Evolutionary conservation across 2,329 filamentous ascomycete genomes (phyloP).

Genomic region (Aspergillus thermomutatus): DNA sequence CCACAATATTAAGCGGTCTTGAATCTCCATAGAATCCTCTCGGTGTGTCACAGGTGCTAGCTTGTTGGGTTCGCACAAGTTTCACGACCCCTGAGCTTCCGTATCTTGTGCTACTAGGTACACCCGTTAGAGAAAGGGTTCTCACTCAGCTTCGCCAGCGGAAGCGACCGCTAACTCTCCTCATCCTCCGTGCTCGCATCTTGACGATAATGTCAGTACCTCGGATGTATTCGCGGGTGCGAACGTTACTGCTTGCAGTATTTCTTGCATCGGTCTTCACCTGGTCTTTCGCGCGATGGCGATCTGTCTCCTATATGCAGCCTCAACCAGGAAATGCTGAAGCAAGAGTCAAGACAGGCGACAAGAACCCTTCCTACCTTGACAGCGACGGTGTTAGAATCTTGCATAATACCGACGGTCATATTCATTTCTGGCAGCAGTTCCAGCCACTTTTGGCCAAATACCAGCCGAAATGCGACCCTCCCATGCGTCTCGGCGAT

Average conservation of each 20-base stretch:
- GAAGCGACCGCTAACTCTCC: neutral
- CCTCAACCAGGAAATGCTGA: neutral
- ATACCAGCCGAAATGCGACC: conserved; percentile 28
- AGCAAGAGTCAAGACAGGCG: neutral
- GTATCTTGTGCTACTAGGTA: neutral
- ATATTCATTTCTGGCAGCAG: conserved; percentile 32
- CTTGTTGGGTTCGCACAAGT: neutral
- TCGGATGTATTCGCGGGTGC: conserved; percentile 16
- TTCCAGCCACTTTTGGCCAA: conserved; percentile 31
- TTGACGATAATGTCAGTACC: conserved; percentile 9
- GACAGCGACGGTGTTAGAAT: neutral
- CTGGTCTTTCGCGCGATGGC: conserved; percentile 17
- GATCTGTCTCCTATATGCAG: neutral
- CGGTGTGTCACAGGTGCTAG: neutral
- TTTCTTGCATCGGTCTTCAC: conserved; percentile 9
- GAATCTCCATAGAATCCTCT: neutral
- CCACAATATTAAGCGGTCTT: neutral
- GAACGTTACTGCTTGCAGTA: conserved; percentile 17
- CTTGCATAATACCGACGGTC: conserved; percentile 12
- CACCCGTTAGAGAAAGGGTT: neutral
- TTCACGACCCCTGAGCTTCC: neutral
- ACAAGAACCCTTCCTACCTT: neutral
- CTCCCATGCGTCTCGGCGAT: conserved; percentile 25
- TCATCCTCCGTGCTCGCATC: neutral
- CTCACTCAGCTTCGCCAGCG: neutral